Percentiles rank a stretch among this genome's conserved stretches.
Evolutionary conservation across 495 filamentous ascomycete genomes (phyloP).

Genomic region (Talaromyces stipitatus): DNA sequence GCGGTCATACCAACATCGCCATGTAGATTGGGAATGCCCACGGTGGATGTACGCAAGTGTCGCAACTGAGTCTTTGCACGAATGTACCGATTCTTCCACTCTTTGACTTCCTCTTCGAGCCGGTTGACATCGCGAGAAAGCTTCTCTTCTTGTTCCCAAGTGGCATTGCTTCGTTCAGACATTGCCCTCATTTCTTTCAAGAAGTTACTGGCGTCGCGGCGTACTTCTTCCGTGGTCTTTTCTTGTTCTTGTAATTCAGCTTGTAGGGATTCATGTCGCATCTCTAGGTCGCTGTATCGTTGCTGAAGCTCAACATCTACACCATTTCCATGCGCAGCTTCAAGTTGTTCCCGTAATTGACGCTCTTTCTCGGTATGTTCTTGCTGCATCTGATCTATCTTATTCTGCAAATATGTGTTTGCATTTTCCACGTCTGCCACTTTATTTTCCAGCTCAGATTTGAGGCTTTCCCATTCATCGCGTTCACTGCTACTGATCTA

Average conservation of each 20-base stretch:
- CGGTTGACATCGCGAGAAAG: slow-evolving; percentile 62
- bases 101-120: slow-evolving; percentile 72
- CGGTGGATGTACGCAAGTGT: slow-evolving; percentile 70
- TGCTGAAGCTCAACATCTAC: slow-evolving; percentile 42
- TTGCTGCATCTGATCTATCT: slow-evolving; percentile 63
- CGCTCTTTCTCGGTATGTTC: slow-evolving; percentile 59
- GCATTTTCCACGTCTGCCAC: slow-evolving; percentile 70
- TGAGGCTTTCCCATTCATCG: slow-evolving; percentile 67
- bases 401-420: slow-evolving; percentile 65
- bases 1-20: slow-evolving; percentile 55
- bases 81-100: slow-evolving; percentile 87
- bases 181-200: slow-evolving; percentile 83
- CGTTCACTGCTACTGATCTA: slow-evolving; percentile 39
- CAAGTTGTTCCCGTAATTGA: slow-evolving; percentile 56
- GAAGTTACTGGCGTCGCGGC: slow-evolving; percentile 74
- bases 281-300: slow-evolving; percentile 56
- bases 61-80: slow-evolving; percentile 80
- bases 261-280: slow-evolving; percentile 66
- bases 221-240: slow-evolving; percentile 81
- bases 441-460: slow-evolving; percentile 66
- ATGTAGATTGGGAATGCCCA: slow-evolving; percentile 56
- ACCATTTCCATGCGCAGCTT: slow-evolving; percentile 26
- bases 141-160: slow-evolving; percentile 73
- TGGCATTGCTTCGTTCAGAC: slow-evolving; percentile 67
- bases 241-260: slow-evolving; percentile 63